Evolutionary conservation across 805 yeast species (phyloP).

Genomic region (Alloascoidea hylecoeti): DNA sequence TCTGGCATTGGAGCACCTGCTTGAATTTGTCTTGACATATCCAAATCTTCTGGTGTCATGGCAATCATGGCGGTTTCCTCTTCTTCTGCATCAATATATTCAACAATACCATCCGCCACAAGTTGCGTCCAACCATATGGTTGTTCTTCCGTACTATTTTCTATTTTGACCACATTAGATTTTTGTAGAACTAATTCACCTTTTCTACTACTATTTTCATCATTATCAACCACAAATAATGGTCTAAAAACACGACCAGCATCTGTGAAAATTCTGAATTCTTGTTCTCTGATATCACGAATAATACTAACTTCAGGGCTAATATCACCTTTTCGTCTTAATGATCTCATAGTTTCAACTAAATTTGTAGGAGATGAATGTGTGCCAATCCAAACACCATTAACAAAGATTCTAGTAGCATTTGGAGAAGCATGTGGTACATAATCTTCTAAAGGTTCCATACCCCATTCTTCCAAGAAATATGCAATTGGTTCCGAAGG

Average conservation of each 20-base stretch:
- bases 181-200: constrained; percentile 78
- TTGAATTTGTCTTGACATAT: constrained; percentile 34
- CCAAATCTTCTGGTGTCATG: constrained; percentile 95
- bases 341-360: constrained; percentile 78
- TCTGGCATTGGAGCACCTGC: constrained; percentile 21
- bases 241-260: constrained; percentile 99
- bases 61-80: constrained; percentile 98
- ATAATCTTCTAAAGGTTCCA: constrained; percentile 94
- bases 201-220: constrained; percentile 28
- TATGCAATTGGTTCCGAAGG: constrained; percentile 91
- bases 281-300: constrained; percentile 93
- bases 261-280: constrained; percentile 91
- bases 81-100: constrained; percentile 97
- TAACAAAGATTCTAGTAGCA: constrained; percentile 88
- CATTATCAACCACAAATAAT: constrained; percentile 81
- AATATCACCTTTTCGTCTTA: constrained; percentile 91
- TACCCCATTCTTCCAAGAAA: constrained; percentile 97
- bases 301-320: constrained; percentile 94
- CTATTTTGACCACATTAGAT: constrained; percentile 64
- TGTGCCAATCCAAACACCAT: constrained; percentile 99
- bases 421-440: constrained; percentile 85
- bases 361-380: constrained; percentile 92
- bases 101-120: constrained; percentile 78
- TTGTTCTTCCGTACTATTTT: constrained; percentile 35
- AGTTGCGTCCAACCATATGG: constrained; percentile 75